These are phyloP conservation scores for Nitzschia sp. DNA, from an alignment of 108 stramenopile genomes.

Conservation along the genomic window DNA sequence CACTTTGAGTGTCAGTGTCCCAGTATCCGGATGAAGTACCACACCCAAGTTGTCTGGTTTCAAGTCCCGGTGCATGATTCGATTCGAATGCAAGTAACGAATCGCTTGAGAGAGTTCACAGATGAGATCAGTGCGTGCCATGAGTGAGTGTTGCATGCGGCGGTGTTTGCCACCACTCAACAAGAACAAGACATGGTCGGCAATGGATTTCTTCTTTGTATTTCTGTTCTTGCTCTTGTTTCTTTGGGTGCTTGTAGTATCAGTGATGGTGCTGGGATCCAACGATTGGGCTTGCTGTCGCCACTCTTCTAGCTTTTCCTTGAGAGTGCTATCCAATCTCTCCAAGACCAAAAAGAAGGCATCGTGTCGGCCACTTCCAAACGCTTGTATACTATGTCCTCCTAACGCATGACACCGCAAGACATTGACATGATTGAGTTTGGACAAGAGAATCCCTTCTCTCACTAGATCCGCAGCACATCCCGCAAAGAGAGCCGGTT, in stretches of 20 bases:
- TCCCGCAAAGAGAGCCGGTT: constrained; percentile 18
- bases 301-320: constrained; percentile 33
- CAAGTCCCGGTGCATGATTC: constrained; percentile 71
- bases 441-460: constrained; percentile 17
- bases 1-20: constrained; percentile 26
- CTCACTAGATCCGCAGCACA: constrained; percentile 22
- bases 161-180: not conserved
- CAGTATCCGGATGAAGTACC: not conserved
- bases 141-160: not conserved
- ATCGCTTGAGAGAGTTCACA: constrained; percentile 48
- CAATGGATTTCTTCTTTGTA: too few species aligned
- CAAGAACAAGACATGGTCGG: not conserved
- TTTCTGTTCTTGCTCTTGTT: too few species aligned
- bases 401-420: not conserved
- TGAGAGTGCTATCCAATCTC: constrained; percentile 44
- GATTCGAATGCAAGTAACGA: constrained; percentile 55
- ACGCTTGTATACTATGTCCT: not conserved
- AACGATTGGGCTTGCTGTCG: not conserved
- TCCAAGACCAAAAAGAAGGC: constrained; percentile 53
- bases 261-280: too few species aligned
- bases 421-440: constrained; percentile 9
- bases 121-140: not conserved
- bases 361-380: constrained; percentile 24
- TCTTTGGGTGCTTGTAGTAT: not conserved
- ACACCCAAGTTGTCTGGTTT: constrained; percentile 39